Base-by-base conservation (phyloP, 2,329 filamentous ascomycete species). In the Aspergillus glaucus region DNA sequence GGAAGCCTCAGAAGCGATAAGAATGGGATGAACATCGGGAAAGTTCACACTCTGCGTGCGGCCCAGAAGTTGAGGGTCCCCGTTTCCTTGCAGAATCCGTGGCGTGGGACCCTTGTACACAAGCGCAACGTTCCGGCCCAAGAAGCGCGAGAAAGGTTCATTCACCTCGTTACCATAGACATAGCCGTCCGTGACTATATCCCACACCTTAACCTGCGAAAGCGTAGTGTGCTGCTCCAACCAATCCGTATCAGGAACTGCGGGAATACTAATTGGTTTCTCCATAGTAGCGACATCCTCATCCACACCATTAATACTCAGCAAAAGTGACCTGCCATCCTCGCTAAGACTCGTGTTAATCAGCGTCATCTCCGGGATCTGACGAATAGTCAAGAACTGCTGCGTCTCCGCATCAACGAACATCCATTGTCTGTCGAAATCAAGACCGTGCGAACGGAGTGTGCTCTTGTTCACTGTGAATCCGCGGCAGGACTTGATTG, bases 391-490 rank as follows among this genome's bases (percentile, higher is more conserved):
- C 46, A 84, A 63, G 61, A 85, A 85, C 48, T 80, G 74, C 44
- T 72, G 66, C 4, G 69, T 71, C 14, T 74, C 67, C 2, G 75
- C 72, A 30, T 78, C 74, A 43, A 84, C 73, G 64, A 85, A 81
- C 82, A 85, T 85, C 81, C 82, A 85, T 54, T 79, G 77, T 6
- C 82, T 72, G 61, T 85, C 82, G 10, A 85, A 70, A 41, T 81
- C 79, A 9, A 85, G 72, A 0, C 82, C 82, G 3, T 79, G 76
- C 42, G 73, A 74, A 30, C 77, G 70, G 1, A 85, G 69, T 4
- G 67, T 71, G 2, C 79, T 74, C 2, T 71, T 74, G 14, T 74
- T 62, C 8, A 85, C 68, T 37, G 76, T 70, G 55, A 85, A 72
- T 8, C 82, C 82, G 42, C 82, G 79, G 56, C 82, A 85, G 51